A percentile compares a stretch with the other conserved stretches of the same genome.
phyloP scores from a whole-genome alignment of 2,329 filamentous ascomycete genomes.

The Penicillium sp. region DNA sequence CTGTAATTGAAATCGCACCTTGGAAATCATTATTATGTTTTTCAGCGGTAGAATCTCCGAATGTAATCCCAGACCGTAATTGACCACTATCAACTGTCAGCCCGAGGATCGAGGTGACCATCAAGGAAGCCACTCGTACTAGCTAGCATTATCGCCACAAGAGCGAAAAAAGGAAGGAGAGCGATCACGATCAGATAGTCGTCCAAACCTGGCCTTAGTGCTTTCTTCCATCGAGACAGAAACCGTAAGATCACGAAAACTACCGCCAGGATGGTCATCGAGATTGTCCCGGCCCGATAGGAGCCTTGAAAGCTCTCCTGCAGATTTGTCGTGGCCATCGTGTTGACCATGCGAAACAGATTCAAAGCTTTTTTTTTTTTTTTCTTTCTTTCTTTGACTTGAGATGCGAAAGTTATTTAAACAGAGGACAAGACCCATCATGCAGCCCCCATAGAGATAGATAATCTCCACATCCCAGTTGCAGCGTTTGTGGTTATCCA shows the following conservation, averaged over 20 bases:
- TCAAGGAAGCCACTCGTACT: not conserved
- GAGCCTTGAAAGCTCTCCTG: not conserved
- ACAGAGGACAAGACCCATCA: not conserved
- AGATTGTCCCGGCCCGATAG: slow-evolving; percentile 9
- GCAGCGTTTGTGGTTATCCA: not conserved
- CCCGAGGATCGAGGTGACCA: not conserved
- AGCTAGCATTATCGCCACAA: slow-evolving; percentile 4
- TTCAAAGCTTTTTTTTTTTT: not conserved
- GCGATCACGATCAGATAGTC: slow-evolving; percentile 13
- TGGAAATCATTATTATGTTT: slow-evolving; percentile 11
- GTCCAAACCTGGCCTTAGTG: not conserved
- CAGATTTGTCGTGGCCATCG: not conserved
- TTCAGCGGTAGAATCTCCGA: not conserved
- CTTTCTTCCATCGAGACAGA: slow-evolving; percentile 10
- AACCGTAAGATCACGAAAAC: slow-evolving; percentile 14
- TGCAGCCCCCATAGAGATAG: not conserved
- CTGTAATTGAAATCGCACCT: not conserved
- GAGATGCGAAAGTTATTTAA: not conserved
- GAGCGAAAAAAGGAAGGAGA: slow-evolving; percentile 3
- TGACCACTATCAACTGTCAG: slow-evolving; percentile 9
- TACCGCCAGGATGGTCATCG: slow-evolving; percentile 11
- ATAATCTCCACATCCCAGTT: not conserved
- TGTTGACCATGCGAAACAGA: not conserved
- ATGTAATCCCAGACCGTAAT: slow-evolving; percentile 14
- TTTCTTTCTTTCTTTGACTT: not conserved